Conservation (phyloP, 1,284 basidiomycete genomes). For the Singerocomus inundabilis region DNA sequence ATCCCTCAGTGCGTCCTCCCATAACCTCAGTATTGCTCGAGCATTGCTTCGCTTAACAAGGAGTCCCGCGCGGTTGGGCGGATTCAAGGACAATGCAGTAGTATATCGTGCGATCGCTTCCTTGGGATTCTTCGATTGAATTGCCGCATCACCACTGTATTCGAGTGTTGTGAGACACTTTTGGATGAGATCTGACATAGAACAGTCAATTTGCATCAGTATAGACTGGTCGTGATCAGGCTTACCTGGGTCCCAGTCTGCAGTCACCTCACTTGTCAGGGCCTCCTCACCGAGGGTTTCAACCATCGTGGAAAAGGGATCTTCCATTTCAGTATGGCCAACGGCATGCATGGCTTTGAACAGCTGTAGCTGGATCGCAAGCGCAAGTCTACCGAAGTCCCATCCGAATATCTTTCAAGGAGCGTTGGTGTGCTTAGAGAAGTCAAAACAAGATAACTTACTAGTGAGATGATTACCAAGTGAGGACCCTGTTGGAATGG, state of each 20-base stretch:
- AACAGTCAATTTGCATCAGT: not conserved
- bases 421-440: too few relatives aligned
- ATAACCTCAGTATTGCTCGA: not conserved
- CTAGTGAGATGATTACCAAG: constrained; percentile 2
- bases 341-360: not conserved
- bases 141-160: not conserved
- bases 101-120: not conserved
- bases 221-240: not conserved
- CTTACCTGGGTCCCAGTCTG: not conserved
- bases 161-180: not conserved
- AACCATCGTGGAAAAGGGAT: not conserved
- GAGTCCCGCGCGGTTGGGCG: not conserved
- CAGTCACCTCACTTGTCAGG: not conserved
- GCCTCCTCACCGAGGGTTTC: not conserved
- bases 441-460: not conserved
- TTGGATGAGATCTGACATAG: not conserved
- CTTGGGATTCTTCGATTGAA: not conserved
- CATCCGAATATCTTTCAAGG: constrained; percentile 4
- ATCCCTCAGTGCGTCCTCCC: constrained; percentile 2
- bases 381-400: not conserved
- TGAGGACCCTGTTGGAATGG: not conserved
- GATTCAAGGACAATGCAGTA: constrained; percentile 2
- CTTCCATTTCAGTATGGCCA: not conserved
- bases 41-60: constrained; percentile 13
- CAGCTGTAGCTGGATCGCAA: not conserved